Conservation (phyloP, 345 rosid species). For the Geranium brycei region DNA sequence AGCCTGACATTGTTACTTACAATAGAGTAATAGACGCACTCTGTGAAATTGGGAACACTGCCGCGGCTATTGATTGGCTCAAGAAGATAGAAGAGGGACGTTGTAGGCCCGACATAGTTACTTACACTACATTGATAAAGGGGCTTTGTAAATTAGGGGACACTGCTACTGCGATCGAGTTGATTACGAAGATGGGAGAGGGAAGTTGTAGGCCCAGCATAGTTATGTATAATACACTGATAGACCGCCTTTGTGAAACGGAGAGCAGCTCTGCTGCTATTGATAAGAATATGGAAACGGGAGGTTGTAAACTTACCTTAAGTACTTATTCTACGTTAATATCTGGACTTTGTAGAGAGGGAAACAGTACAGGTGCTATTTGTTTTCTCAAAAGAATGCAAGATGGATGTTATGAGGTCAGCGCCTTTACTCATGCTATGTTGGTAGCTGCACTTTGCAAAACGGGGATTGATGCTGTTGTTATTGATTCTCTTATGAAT, state of each 20-base stretch:
- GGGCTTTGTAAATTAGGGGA: neutral
- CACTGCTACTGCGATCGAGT: neutral
- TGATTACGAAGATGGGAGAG: neutral
- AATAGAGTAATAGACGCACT: slow-evolving; percentile 52
- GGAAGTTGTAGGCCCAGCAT: neutral
- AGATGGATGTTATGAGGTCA: slow-evolving; percentile 38
- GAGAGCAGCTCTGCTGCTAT: neutral
- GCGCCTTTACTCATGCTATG: slow-evolving; percentile 10
- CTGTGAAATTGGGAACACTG: slow-evolving; percentile 54
- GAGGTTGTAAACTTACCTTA: neutral
- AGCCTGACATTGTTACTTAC: slow-evolving; percentile 51
- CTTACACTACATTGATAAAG: neutral
- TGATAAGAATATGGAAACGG: neutral
- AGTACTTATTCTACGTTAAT: slow-evolving; percentile 37
- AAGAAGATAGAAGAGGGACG: slow-evolving; percentile 80
- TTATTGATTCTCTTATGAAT: slow-evolving; percentile 31
- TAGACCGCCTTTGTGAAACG: neutral
- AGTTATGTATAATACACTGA: too few relatives aligned
- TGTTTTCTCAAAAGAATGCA: slow-evolving; percentile 52
- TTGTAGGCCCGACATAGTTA: slow-evolving; percentile 40
- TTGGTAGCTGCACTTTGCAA: neutral
- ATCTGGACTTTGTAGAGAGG: slow-evolving; percentile 17
- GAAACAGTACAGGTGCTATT: neutral
- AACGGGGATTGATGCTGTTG: neutral
- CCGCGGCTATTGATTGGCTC: slow-evolving; percentile 63